Percentiles rank a stretch among this genome's conserved stretches.
Conservation (phyloP, 2,329 filamentous ascomycete species). For the Aspergillus novoparasiticus region DNA sequence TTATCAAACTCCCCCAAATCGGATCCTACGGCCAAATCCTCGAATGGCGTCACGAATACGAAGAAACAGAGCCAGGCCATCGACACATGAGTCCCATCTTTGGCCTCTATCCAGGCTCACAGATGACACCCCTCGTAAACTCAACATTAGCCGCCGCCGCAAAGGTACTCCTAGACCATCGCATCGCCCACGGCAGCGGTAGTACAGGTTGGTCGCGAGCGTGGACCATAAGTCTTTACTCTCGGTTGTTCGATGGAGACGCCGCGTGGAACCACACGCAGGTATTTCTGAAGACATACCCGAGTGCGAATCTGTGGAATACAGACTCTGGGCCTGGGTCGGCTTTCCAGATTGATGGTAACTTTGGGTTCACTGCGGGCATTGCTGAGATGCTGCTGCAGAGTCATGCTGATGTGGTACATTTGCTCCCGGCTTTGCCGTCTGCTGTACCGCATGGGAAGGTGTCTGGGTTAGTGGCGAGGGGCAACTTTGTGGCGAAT, state of each 20-base stretch:
- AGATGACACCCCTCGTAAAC: slow-evolving; percentile 38
- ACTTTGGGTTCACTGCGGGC: slow-evolving; percentile 49
- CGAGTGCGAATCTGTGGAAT: slow-evolving; percentile 16
- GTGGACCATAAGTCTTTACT: slow-evolving; percentile 51
- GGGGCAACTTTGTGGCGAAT: slow-evolving; percentile 38
- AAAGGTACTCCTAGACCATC: slow-evolving; percentile 9
- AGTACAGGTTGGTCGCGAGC: slow-evolving; percentile 54
- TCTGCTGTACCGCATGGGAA: slow-evolving; percentile 31
- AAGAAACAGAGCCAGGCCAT: slow-evolving; percentile 50
- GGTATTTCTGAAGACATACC: slow-evolving; percentile 21
- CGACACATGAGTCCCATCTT: slow-evolving; percentile 55
- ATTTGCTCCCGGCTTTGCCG: slow-evolving; percentile 41
- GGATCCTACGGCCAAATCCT: slow-evolving; percentile 29
- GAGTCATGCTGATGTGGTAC: slow-evolving; percentile 29
- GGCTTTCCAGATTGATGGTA: slow-evolving; percentile 53
- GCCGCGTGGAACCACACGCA: slow-evolving; percentile 40
- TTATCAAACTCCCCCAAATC: slow-evolving; percentile 20
- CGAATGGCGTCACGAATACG: slow-evolving; percentile 39
- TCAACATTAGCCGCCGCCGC: slow-evolving; percentile 29
- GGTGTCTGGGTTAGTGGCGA: slow-evolving; percentile 35
- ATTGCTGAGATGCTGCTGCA: slow-evolving; percentile 51
- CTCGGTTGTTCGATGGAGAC: slow-evolving; percentile 44
- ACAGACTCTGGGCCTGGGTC: slow-evolving; percentile 22
- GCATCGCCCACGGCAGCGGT: slow-evolving; percentile 30
- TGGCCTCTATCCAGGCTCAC: slow-evolving; percentile 49